These are phyloP conservation scores for Cucurbita ficifolia DNA, from an alignment of 306 rosid genomes.

Conservation along the genomic window DNA sequence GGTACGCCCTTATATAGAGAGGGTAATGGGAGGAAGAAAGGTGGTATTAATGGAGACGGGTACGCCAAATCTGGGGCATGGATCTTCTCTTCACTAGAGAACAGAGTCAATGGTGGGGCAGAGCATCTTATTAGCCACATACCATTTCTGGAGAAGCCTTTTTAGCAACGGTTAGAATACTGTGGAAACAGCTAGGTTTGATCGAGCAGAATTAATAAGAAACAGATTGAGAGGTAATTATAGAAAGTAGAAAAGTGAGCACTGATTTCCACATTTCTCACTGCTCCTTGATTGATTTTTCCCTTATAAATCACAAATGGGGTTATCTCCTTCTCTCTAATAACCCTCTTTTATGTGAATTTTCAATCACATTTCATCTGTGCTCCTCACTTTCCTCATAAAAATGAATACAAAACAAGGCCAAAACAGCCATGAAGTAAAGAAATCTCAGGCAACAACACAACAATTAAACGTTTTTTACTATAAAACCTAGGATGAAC, in stretches of 20 bases:
- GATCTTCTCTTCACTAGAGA: neutral
- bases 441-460: neutral
- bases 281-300: neutral
- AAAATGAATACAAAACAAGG: neutral
- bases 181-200: neutral
- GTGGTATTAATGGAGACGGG: neutral
- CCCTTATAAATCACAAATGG: neutral
- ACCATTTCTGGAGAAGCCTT: neutral
- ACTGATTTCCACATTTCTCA: neutral
- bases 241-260: neutral
- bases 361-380: neutral
- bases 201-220: neutral
- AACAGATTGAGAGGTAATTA: neutral
- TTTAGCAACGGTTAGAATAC: neutral
- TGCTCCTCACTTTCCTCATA: neutral
- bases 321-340: neutral
- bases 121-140: neutral
- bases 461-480: neutral
- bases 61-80: neutral
- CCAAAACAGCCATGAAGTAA: neutral
- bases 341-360: neutral
- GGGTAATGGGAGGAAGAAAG: neutral
- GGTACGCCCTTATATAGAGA: neutral
- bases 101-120: neutral
- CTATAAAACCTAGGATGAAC: neutral